Conservation (phyloP, 306 rosid genomes). For the Citrullus colocynthis region DNA sequence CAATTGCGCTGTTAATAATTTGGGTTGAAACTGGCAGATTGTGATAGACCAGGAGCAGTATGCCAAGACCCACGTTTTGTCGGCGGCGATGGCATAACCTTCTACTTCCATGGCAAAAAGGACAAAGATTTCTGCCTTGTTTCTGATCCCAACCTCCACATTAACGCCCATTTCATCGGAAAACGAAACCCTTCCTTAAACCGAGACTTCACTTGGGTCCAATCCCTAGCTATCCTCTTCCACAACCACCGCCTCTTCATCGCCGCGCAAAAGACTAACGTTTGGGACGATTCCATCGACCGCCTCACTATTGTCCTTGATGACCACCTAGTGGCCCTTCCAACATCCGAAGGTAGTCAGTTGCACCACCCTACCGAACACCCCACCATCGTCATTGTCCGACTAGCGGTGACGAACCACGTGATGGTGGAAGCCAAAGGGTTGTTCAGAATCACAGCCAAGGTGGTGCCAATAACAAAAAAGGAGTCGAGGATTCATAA, state of each 20-base stretch:
- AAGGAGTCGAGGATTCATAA: slow-evolving; percentile 43
- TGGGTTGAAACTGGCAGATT: slow-evolving; percentile 6
- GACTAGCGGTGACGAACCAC: slow-evolving; percentile 20
- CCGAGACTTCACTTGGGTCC: slow-evolving; percentile 43
- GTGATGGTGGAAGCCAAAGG: slow-evolving; percentile 32
- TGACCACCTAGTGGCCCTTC: slow-evolving; percentile 19
- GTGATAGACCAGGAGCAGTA: slow-evolving; percentile 30
- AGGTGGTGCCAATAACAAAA: slow-evolving; percentile 48
- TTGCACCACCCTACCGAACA: slow-evolving; percentile 16
- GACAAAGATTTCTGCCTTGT: slow-evolving; percentile 45
- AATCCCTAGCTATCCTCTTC: slow-evolving; percentile 50
- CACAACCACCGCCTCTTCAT: slow-evolving; percentile 29
- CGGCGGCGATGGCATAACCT: slow-evolving; percentile 25
- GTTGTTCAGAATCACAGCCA: slow-evolving; percentile 30
- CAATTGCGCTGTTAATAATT: neutral
- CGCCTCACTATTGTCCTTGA: slow-evolving; percentile 30
- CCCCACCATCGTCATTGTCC: slow-evolving; percentile 10
- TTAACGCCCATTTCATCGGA: slow-evolving; percentile 58
- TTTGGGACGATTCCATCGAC: slow-evolving; percentile 35
- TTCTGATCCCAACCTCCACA: slow-evolving; percentile 50
- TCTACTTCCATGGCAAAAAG: slow-evolving; percentile 61
- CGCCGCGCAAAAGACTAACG: slow-evolving; percentile 34
- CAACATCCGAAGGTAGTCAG: slow-evolving; percentile 17
- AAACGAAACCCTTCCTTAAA: slow-evolving; percentile 33
- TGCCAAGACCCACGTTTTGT: slow-evolving; percentile 35